phyloP scores from a whole-genome alignment of 345 rosid genomes.

The Populus tremula region DNA sequence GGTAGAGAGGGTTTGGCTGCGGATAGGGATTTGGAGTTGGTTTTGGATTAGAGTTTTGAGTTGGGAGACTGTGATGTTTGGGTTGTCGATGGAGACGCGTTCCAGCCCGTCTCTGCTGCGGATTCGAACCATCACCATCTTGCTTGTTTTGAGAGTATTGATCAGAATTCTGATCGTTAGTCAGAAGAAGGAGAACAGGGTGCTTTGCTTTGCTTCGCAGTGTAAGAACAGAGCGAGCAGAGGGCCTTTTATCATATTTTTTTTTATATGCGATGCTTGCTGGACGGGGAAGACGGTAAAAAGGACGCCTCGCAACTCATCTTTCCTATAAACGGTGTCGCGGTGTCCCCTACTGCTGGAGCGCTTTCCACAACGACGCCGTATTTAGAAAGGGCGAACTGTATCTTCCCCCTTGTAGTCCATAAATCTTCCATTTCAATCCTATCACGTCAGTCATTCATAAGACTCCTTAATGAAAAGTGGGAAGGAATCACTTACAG shows the following conservation, averaged over 20 bases:
- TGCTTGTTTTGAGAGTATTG: not conserved
- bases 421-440: too few species aligned
- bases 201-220: not conserved
- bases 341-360: not conserved
- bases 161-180: not conserved
- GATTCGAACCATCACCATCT: conserved; percentile 72
- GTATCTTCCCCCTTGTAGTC: too few species aligned
- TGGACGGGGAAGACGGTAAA: conserved; percentile 7
- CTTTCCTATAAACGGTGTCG: not conserved
- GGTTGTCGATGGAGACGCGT: conserved; percentile 57
- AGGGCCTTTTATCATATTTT: not conserved
- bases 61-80: conserved; percentile 50
- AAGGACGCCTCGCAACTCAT: not conserved
- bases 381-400: too few species aligned
- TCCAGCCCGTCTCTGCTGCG: conserved; percentile 95
- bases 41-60: conserved; percentile 72
- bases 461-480: too few species aligned
- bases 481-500: too few species aligned
- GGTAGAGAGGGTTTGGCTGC: conserved; percentile 72
- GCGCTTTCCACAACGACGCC: too few species aligned
- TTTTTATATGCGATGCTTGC: conserved; percentile 11
- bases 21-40: conserved; percentile 77
- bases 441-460: too few species aligned
- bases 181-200: not conserved
- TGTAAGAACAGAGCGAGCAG: not conserved